A percentile compares a stretch with the other conserved stretches of the same genome.
phyloP scores from a whole-genome alignment of 306 rosid species.

The Vigna angularis region DNA sequence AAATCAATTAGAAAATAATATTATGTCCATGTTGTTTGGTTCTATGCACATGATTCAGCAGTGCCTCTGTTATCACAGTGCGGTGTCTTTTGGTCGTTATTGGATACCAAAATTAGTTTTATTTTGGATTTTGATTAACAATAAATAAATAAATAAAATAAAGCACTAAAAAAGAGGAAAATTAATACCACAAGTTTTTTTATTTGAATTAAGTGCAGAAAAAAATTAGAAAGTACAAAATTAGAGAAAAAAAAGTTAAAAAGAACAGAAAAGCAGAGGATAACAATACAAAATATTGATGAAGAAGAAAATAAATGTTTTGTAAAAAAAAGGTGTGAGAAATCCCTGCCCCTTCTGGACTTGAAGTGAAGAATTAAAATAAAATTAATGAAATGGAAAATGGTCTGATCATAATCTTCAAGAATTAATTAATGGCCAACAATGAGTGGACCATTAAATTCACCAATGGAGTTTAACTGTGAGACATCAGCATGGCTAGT shows the following conservation, averaged over 20 bases:
- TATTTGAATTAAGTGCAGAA: too few species aligned
- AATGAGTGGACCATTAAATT: constrained; percentile 4
- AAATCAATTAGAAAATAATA: not conserved
- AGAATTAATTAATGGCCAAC: constrained; percentile 1
- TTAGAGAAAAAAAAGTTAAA: too few species aligned
- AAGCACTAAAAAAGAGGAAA: not conserved
- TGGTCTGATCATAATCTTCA: not conserved
- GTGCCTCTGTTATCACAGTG: not conserved
- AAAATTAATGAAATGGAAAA: not conserved
- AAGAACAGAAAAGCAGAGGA: too few species aligned
- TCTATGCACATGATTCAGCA: not conserved
- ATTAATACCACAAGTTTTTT: not conserved
- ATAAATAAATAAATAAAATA: not conserved
- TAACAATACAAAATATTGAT: too few species aligned
- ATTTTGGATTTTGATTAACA: not conserved
- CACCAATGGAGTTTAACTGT: not conserved
- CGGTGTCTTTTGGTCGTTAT: not conserved
- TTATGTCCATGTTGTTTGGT: not conserved
- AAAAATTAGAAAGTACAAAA: too few species aligned
- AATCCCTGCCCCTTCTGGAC: not conserved
- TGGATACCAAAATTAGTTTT: not conserved
- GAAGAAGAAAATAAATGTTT: too few species aligned
- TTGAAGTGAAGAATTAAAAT: not conserved
- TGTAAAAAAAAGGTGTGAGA: too few species aligned
- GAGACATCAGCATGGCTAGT: not conserved